Conservation (phyloP, 2,329 filamentous ascomycete genomes). For the Phyllosticta paracitricarpa region DNA sequence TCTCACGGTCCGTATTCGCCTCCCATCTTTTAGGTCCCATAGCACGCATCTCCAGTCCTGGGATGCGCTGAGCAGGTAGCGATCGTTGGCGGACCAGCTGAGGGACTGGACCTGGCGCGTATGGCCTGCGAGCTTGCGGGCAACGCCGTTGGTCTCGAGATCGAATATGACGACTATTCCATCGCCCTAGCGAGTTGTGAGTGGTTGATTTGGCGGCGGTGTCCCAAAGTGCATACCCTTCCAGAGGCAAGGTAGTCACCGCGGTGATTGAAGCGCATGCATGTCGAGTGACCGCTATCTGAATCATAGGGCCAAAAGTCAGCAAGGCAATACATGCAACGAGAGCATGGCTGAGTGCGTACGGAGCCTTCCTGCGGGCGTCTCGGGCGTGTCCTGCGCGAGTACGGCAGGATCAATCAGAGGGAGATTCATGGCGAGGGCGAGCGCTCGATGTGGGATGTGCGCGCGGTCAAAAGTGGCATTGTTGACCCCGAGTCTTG, state of each 20-base stretch:
- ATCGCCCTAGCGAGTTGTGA: conserved; percentile 46
- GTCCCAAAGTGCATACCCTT: conserved; percentile 45
- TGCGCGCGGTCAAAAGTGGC: neutral
- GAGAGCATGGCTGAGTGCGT: conserved; percentile 26
- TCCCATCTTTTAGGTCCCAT: conserved; percentile 76
- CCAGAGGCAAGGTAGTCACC: conserved; percentile 93
- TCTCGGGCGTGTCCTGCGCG: conserved; percentile 79
- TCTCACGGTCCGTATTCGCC: conserved; percentile 69
- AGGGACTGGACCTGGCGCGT: conserved; percentile 88
- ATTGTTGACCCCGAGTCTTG: neutral
- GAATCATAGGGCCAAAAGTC: neutral
- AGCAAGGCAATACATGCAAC: conserved; percentile 52
- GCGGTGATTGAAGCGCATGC: conserved; percentile 79
- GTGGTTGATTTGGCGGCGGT: conserved; percentile 13
- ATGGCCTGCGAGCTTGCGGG: conserved; percentile 86
- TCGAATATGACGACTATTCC: conserved; percentile 95
- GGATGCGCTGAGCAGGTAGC: conserved; percentile 83
- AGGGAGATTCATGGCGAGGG: conserved; percentile 54
- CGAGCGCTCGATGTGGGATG: neutral
- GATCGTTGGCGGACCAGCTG: conserved; percentile 83
- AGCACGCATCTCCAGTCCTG: conserved; percentile 95
- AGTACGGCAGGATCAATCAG: conserved; percentile 63
- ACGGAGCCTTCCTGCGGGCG: conserved; percentile 79
- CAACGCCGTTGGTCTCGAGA: conserved; percentile 92
- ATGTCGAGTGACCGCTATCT: conserved; percentile 55